Base-by-base conservation (phyloP, 2,329 filamentous ascomycete species). In the Beauveria caledonica region DNA sequence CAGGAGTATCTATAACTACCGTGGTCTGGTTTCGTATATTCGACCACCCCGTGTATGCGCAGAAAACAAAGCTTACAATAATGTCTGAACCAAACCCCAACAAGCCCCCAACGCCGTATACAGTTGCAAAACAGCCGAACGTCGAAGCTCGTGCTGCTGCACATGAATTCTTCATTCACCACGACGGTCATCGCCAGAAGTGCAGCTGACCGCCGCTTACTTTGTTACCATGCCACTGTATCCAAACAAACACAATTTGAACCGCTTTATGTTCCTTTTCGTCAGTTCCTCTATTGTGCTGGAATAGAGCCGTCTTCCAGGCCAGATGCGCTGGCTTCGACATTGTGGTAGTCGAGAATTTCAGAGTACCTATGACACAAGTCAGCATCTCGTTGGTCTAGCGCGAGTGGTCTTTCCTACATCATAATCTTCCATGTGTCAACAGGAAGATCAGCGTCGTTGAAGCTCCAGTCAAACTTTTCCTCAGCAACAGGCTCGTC, bases 351-450 rank as follows among this genome's bases (percentile, higher is more conserved):
- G 76, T 97, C 92, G 68, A 97, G 87, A 69, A 99, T 97, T 75
- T 97, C 93, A 57, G 92, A 96, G 80, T 97, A 97, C 92, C 92
- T 96, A 72, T 58, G 25, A 19, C 8, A 27, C 40, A 5, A 27
- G 9, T 62, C 19, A 58, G 60, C 21, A 17, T 42, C 8, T 51
- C 46, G 33, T 36, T 13, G 13, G 4, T 9, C 9, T 6, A 40
- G 17, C 6, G 15, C 3, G 2, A 48, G 27, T 36, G 5, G 36
- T 19, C 17, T 2, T 9, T 49, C 88, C 71, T 81, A 96, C 94
- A 99, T 99, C 94, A 97, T 99, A 73, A 99, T 97, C 80, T 99
- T 99, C 94, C 94, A 99, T n/a, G 92, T 96, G 72, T 99, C 94
- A 55, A 97, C 92, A 1, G 94, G 93, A 61, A 99, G 80, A 72